Percentiles rank a stretch among this genome's conserved stretches.
phyloP scores from a whole-genome alignment of 352 stramenopile species.

The Phytophthora macrochlamydospora region DNA sequence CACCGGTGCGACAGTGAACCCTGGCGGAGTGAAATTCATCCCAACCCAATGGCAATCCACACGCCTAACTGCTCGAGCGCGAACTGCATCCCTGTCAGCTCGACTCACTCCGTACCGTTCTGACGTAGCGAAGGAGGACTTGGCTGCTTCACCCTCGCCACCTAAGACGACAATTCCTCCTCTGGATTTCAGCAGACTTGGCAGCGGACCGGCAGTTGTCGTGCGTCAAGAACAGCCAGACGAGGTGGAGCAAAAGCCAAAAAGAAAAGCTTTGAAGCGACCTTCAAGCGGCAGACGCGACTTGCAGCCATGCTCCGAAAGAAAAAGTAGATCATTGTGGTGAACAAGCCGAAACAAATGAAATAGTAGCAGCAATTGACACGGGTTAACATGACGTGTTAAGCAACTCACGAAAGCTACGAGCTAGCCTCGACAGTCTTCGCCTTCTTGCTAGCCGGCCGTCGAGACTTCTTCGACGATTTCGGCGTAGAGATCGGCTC shows the following conservation, averaged over 20 bases:
- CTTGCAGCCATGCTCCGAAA: conserved; percentile 60
- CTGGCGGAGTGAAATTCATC: conserved; percentile 23
- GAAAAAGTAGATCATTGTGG: conserved; percentile 31
- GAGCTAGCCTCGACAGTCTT: conserved; percentile 59
- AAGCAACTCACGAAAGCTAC: no score
- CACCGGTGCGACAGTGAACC: conserved; percentile 5
- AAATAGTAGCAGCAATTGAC: conserved; percentile 2
- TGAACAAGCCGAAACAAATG: conserved; percentile 3
- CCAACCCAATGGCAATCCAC: conserved; percentile 69
- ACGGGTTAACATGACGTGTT: no score
- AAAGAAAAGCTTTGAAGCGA: conserved; percentile 51
- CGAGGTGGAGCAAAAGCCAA: conserved; percentile 35
- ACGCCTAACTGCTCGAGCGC: conserved; percentile 35
- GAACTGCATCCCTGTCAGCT: not conserved
- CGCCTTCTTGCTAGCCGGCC: conserved; percentile 66
- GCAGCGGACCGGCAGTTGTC: conserved; percentile 4
- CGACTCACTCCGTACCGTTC: conserved; percentile 9
- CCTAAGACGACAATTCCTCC: conserved; percentile 20
- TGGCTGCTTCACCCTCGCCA: conserved; percentile 8
- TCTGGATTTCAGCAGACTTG: conserved; percentile 37
- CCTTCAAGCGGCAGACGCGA: conserved; percentile 54
- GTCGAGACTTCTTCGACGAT: conserved; percentile 57
- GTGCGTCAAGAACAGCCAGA: conserved; percentile 6
- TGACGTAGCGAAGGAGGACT: conserved; percentile 4
- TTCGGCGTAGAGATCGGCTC: conserved; percentile 68